Evolutionary conservation across 768 basidiomycete genomes (phyloP).

Genomic region (Hirschioporus abietinus): DNA sequence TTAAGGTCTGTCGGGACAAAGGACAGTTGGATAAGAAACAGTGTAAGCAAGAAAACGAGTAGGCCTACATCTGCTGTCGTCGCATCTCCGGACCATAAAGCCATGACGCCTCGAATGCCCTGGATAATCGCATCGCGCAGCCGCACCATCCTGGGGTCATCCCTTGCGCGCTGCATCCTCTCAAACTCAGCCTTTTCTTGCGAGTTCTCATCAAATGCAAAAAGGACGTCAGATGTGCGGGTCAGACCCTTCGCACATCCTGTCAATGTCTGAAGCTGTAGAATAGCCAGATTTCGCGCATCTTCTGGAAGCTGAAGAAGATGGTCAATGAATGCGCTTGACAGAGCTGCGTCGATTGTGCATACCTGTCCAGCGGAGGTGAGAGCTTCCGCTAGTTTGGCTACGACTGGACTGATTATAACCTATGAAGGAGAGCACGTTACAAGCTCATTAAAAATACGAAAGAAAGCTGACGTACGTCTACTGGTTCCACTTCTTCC

Average conservation of each 20-base stretch:
- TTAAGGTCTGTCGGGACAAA: constrained; percentile 49
- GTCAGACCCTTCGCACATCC: constrained; percentile 89
- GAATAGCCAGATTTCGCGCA: constrained; percentile 56
- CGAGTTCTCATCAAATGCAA: constrained; percentile 54
- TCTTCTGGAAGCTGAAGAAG: constrained; percentile 61
- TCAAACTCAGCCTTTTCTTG: constrained; percentile 46
- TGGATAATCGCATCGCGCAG: constrained; percentile 64
- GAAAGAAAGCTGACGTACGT: constrained; percentile 38
- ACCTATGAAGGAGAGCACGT: constrained; percentile 34
- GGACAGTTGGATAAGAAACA: constrained; percentile 3
- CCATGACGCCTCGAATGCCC: constrained; percentile 54
- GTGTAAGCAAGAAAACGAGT: neutral
- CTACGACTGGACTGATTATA: constrained; percentile 70
- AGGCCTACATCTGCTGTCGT: constrained; percentile 65
- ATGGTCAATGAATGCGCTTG: neutral
- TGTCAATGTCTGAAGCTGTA: constrained; percentile 74
- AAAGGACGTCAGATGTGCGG: constrained; percentile 61
- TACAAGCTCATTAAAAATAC: neutral
- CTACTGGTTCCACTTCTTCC: constrained; percentile 73
- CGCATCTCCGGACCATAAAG: constrained; percentile 76
- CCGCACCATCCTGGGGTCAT: constrained; percentile 55
- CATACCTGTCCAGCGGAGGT: constrained; percentile 49
- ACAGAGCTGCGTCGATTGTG: constrained; percentile 7
- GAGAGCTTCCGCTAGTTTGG: constrained; percentile 60
- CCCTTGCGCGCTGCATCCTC: constrained; percentile 52